Conservation (phyloP, 352 stramenopile species). For the Peronospora belbahrii region DNA sequence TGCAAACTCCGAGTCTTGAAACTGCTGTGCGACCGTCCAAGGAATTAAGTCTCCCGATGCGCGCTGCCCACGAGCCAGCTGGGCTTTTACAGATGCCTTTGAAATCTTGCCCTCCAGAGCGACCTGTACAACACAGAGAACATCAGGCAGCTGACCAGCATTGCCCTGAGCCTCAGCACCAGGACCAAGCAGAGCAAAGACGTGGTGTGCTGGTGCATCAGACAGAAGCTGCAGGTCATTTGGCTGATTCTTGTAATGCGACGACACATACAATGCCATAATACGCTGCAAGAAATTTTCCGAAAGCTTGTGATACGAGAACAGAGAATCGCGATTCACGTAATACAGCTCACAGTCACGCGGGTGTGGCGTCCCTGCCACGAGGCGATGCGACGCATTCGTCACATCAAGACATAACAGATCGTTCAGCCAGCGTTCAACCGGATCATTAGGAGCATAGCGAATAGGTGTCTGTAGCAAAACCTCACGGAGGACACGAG, state of each 20-base stretch:
- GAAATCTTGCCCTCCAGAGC: conserved; percentile 97
- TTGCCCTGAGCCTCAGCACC: conserved; percentile 86
- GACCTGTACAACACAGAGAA: conserved; percentile 97
- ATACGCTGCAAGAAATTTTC: conserved; percentile 92
- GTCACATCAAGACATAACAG: conserved; percentile 94
- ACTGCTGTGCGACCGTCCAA: conserved; percentile 99
- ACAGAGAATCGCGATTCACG: conserved; percentile 98
- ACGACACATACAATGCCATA: conserved; percentile 95
- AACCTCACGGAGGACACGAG: conserved; percentile 90
- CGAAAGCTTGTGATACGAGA: conserved; percentile 98
- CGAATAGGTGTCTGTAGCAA: conserved; percentile 96
- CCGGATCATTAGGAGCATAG: conserved; percentile 91
- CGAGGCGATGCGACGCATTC: conserved; percentile 78
- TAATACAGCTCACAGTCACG: conserved; percentile 97
- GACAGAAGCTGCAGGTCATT: conserved; percentile 99
- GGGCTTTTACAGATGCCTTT: conserved; percentile 91
- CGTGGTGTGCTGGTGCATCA: conserved; percentile 95
- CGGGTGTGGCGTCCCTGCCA: conserved; percentile 91
- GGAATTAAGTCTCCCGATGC: conserved; percentile 98
- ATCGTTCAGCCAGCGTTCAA: conserved; percentile 97
- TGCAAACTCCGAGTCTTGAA: conserved; percentile 97
- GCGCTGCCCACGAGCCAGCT: conserved; percentile 93
- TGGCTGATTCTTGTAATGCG: conserved; percentile 99
- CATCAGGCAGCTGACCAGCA: conserved; percentile 91
- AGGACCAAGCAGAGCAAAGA: conserved; percentile 97